A percentile compares a stretch with the other conserved stretches of the same genome.
phyloP scores from a whole-genome alignment of 2,329 filamentous ascomycete species.

The Phoma sp. region DNA sequence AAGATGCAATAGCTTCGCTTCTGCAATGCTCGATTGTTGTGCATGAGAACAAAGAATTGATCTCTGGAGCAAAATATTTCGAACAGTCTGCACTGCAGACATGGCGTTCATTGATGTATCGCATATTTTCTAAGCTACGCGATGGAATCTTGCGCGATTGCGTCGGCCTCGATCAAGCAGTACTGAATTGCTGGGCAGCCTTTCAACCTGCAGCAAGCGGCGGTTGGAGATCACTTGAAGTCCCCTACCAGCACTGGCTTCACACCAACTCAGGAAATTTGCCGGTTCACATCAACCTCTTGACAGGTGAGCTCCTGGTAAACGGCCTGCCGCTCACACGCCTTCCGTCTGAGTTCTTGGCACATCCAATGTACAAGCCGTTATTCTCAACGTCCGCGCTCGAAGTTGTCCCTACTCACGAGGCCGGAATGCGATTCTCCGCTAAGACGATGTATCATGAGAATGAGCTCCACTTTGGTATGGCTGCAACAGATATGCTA shows the following conservation, averaged over 20 bases:
- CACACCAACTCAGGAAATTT: conserved; percentile 21
- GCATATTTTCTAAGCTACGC: conserved; percentile 19
- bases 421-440: conserved; percentile 53
- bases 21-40: conserved; percentile 32
- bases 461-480: conserved; percentile 49
- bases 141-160: conserved; percentile 4
- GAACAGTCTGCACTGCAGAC: conserved; percentile 20
- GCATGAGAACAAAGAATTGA: conserved; percentile 22
- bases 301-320: conserved; percentile 62
- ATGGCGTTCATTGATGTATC: conserved; percentile 28
- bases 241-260: conserved; percentile 44
- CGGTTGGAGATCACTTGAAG: conserved; percentile 21
- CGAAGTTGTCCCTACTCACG: conserved; percentile 54
- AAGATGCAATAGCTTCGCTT: conserved; percentile 21
- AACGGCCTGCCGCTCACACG: conserved; percentile 59
- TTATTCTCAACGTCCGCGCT: conserved; percentile 55
- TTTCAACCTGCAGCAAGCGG: conserved; percentile 17
- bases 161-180: conserved; percentile 24
- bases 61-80: conserved; percentile 5
- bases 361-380: conserved; percentile 49
- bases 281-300: conserved; percentile 55
- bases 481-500: conserved; percentile 31
- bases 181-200: conserved; percentile 26
- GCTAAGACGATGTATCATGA: conserved; percentile 33
- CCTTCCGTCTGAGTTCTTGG: conserved; percentile 57